Conservation (phyloP, 371 early-diverging fungal species). For the Mortierella sp. region DNA sequence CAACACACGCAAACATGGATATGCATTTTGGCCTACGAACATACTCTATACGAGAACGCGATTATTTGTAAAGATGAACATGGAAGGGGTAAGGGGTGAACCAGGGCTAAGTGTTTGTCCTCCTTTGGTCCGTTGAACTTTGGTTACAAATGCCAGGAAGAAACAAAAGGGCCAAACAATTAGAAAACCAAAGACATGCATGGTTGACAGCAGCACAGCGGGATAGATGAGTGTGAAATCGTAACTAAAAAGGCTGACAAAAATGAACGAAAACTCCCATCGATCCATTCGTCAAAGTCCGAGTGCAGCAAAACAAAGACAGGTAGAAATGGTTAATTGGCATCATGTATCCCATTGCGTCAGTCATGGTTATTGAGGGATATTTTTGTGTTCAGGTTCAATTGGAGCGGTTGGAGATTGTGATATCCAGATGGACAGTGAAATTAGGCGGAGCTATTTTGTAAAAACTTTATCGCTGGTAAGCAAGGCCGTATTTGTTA, state of each 20-base stretch:
- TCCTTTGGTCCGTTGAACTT: too few species aligned
- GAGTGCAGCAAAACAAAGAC: not conserved
- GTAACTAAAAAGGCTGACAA: not conserved
- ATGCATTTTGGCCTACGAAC: slow-evolving; percentile 18
- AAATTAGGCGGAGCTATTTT: too few species aligned
- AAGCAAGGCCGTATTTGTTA: too few species aligned
- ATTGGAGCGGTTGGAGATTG: slow-evolving; percentile 10
- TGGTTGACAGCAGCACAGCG: not conserved
- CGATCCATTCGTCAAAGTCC: slow-evolving; percentile 5
- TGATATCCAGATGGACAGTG: too few species aligned
- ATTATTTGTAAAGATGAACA: slow-evolving; percentile 10
- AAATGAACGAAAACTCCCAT: slow-evolving; percentile 1
- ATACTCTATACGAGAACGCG: not conserved
- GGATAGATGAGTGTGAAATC: not conserved
- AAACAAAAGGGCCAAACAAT: too few species aligned
- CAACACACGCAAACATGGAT: slow-evolving; percentile 83
- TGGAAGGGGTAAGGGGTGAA: too few species aligned
- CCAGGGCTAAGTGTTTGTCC: too few species aligned
- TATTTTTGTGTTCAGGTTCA: not conserved
- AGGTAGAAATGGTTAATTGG: not conserved
- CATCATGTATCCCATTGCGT: not conserved
- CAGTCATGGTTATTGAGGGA: not conserved
- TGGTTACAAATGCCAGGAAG: too few species aligned
- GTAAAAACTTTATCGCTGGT: too few species aligned
- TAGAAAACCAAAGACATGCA: not conserved